These are phyloP conservation scores for Talaromyces trachyspermus DNA, from an alignment of 495 filamentous ascomycete genomes.

Conservation along the genomic window DNA sequence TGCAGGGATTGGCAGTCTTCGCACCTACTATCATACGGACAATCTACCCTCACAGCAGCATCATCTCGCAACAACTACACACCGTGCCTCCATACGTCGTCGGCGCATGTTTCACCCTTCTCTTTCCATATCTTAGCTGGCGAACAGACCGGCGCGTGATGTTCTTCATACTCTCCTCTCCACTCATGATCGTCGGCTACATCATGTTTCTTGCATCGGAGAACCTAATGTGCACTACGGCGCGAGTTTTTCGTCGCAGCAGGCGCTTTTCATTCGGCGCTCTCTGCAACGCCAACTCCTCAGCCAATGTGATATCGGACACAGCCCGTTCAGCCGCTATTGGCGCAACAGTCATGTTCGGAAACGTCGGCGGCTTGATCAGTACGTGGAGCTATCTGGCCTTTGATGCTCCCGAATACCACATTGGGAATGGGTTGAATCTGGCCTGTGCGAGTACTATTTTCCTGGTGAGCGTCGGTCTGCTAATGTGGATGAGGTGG, in stretches of 20 bases:
- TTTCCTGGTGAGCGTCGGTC: slow-evolving; percentile 36
- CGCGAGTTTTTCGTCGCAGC: slow-evolving; percentile 63
- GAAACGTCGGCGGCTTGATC: slow-evolving; percentile 65
- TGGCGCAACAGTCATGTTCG: slow-evolving; percentile 61
- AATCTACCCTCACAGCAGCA: slow-evolving; percentile 48
- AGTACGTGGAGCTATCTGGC: slow-evolving; percentile 64
- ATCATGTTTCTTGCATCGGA: slow-evolving; percentile 60
- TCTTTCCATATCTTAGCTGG: slow-evolving; percentile 56
- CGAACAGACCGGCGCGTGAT: slow-evolving; percentile 43
- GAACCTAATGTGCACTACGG: slow-evolving; percentile 51
- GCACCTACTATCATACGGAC: slow-evolving; percentile 61
- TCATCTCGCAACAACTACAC: slow-evolving; percentile 54
- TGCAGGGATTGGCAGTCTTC: slow-evolving; percentile 59
- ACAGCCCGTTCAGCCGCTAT: slow-evolving; percentile 60
- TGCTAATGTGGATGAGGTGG: slow-evolving; percentile 54
- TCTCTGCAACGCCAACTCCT: slow-evolving; percentile 56
- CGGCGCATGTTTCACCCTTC: slow-evolving; percentile 58
- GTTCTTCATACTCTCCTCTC: slow-evolving; percentile 38
- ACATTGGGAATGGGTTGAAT: slow-evolving; percentile 67
- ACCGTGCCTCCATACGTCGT: slow-evolving; percentile 68
- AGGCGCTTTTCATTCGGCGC: slow-evolving; percentile 52
- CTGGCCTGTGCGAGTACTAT: slow-evolving; percentile 51
- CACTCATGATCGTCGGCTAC: slow-evolving; percentile 60
- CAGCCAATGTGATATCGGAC: slow-evolving; percentile 65
- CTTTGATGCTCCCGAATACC: slow-evolving; percentile 59